A percentile compares a stretch with the other conserved stretches of the same genome.
These are phyloP conservation scores for Chrysophaeum taylorii DNA, from an alignment of 352 stramenopile genomes.

Conservation along the genomic window DNA sequence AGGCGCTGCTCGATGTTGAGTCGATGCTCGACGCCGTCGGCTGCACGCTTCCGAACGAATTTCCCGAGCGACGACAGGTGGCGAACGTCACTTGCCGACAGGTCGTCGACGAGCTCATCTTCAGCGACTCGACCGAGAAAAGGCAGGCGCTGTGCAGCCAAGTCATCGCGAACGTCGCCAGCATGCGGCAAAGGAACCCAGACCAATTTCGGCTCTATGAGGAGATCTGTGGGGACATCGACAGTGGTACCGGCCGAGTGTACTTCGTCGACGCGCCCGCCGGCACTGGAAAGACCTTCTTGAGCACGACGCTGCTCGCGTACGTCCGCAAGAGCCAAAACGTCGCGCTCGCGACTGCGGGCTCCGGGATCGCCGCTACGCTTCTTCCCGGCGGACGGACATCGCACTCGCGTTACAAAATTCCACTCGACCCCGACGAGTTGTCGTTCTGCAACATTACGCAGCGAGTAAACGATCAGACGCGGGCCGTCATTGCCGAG, in stretches of 20 bases:
- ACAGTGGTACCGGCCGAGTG: not conserved
- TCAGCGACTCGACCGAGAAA: not conserved
- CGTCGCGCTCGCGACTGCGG: constrained; percentile 19
- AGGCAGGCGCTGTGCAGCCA: not conserved
- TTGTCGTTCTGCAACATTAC: not conserved
- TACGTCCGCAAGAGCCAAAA: constrained; percentile 15
- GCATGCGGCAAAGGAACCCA: not conserved
- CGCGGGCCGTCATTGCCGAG: constrained; percentile 1
- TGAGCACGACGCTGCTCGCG: constrained; percentile 18
- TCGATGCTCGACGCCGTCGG: not conserved
- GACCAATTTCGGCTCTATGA: not conserved
- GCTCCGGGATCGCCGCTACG: constrained; percentile 19
- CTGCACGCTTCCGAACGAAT: not conserved
- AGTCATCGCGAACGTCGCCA: not conserved
- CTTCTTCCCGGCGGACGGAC: constrained; percentile 12
- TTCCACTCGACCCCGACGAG: not conserved
- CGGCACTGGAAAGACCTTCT: constrained; percentile 26
- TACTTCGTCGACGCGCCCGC: constrained; percentile 20
- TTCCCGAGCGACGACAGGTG: no score
- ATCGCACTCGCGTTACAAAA: not conserved
- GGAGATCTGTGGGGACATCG: not conserved
- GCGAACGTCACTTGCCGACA: no score
- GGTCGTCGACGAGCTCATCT: not conserved
- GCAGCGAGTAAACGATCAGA: not conserved
- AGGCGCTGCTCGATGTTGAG: not conserved